Evolutionary conservation across 176 grass and related monocot species (phyloP).

Genomic region (Phoenix roebelenii): DNA sequence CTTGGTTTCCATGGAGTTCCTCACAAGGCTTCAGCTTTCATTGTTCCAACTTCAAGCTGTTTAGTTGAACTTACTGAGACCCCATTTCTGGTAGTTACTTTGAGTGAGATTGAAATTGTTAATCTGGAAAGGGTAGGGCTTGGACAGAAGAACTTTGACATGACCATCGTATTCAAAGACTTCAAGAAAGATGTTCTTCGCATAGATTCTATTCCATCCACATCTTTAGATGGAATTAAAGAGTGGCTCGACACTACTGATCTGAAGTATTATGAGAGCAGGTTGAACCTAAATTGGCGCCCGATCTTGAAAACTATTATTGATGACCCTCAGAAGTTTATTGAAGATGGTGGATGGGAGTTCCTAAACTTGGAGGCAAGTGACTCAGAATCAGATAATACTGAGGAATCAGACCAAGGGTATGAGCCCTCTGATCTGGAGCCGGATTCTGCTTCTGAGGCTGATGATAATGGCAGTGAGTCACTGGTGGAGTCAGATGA

Average conservation of each 20-base stretch:
- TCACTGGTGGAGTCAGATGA: constrained; percentile 62
- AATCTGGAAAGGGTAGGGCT: constrained; percentile 84
- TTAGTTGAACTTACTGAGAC: constrained; percentile 73
- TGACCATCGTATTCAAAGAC: constrained; percentile 92
- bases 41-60: constrained; percentile 80
- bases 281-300: constrained; percentile 80
- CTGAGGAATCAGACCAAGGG: constrained; percentile 75
- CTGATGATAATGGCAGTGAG: constrained; percentile 39
- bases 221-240: constrained; percentile 66
- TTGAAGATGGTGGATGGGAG: constrained; percentile 80
- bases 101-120: constrained; percentile 89
- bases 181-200: constrained; percentile 83
- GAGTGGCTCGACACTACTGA: constrained; percentile 92
- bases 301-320: constrained; percentile 84
- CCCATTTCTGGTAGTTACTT: constrained; percentile 62
- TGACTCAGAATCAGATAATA: constrained; percentile 65
- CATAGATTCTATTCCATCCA: constrained; percentile 74
- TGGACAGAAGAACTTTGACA: constrained; percentile 83
- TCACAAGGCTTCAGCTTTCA: constrained; percentile 68
- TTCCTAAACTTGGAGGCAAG: constrained; percentile 92
- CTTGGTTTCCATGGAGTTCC: constrained; percentile 91
- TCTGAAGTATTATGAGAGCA: constrained; percentile 89
- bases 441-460: constrained; percentile 55
- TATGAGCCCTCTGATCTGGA: constrained; percentile 77
- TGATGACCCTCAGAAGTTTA: constrained; percentile 77